Percentiles rank a stretch among this genome's conserved stretches.
Evolutionary conservation across 116 monocot species (phyloP).

Genomic region (Phalaenopsis hybrid): DNA sequence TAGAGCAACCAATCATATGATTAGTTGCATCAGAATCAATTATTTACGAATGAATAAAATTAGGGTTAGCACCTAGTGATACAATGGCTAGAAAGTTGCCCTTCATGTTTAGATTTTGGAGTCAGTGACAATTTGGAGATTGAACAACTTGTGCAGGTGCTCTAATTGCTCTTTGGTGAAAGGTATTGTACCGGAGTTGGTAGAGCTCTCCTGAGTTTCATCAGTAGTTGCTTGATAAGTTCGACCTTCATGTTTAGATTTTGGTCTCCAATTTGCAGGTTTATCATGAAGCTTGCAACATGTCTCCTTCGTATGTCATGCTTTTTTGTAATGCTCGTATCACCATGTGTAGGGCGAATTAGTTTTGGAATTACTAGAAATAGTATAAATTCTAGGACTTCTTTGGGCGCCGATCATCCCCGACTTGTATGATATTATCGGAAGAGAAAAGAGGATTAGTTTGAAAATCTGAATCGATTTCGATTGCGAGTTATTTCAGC

Average conservation of each 20-base stretch:
- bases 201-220: neutral
- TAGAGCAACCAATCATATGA: neutral
- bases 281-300: neutral
- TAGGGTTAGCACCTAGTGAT: neutral
- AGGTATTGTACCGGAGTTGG: neutral
- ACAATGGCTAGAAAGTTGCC: neutral
- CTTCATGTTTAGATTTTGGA: neutral
- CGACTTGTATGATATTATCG: too few species aligned
- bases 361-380: neutral
- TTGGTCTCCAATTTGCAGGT: too few species aligned
- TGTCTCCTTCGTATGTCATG: neutral
- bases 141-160: too few species aligned
- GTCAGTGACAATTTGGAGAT: neutral
- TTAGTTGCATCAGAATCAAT: neutral
- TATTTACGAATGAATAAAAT: neutral
- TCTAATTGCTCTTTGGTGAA: too few species aligned
- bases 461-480: too few species aligned
- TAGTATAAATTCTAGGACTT: too few species aligned
- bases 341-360: neutral
- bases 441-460: too few species aligned
- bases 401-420: too few species aligned
- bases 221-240: neutral
- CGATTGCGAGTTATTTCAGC: too few species aligned
- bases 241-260: neutral
- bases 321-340: neutral